Conservation (phyloP, 2,329 filamentous ascomycete genomes). For the Fusarium heterosporum region DNA sequence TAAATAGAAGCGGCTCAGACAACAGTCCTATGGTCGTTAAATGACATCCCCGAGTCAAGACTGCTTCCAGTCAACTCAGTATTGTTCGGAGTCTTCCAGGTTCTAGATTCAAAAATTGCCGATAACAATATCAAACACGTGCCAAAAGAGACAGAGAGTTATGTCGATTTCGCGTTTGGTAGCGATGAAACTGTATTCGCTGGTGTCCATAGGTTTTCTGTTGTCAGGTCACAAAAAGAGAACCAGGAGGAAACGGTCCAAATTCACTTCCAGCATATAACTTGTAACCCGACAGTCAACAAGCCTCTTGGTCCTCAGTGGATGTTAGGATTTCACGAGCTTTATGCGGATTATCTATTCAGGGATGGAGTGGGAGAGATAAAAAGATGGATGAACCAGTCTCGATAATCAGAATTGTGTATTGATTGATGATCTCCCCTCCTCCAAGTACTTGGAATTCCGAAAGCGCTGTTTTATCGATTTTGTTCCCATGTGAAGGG, state of each 20-base stretch:
- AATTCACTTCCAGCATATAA: conserved; percentile 40
- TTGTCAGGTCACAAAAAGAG: conserved; percentile 30
- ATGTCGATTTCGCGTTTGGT: conserved; percentile 49
- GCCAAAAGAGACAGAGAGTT: conserved; percentile 32
- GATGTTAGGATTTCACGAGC: conserved; percentile 42
- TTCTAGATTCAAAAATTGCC: conserved; percentile 31
- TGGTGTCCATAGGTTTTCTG: conserved; percentile 48
- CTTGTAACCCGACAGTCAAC: conserved; percentile 46
- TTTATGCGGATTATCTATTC: conserved; percentile 46
- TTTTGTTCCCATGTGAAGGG: neutral
- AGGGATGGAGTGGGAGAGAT: conserved; percentile 44
- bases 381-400: conserved; percentile 23
- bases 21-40: conserved; percentile 32
- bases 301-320: conserved; percentile 22
- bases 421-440: neutral
- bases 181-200: conserved; percentile 43
- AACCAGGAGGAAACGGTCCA: conserved; percentile 11
- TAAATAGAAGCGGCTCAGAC: conserved; percentile 11
- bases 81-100: conserved; percentile 47
- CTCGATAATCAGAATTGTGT: neutral
- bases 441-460: neutral
- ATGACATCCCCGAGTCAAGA: conserved; percentile 29
- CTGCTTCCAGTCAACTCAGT: conserved; percentile 40
- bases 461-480: neutral
- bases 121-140: neutral